Conservation (phyloP, 495 filamentous ascomycete species). For the Aspergillus wentii region DNA sequence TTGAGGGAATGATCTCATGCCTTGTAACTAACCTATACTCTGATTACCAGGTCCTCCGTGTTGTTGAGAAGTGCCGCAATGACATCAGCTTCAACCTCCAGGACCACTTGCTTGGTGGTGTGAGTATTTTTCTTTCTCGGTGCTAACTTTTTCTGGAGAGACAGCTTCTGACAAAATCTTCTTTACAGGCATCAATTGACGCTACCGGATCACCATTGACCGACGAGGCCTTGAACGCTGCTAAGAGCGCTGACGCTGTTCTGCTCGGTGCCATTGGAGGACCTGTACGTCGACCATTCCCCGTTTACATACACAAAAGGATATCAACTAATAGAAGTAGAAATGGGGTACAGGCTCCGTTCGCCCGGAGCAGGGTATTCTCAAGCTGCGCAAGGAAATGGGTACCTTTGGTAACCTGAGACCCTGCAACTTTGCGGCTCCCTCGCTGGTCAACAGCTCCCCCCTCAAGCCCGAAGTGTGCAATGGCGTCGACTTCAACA, state of each 20-base stretch:
- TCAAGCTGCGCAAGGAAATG: constrained; percentile 91
- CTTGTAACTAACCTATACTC: too few relatives aligned
- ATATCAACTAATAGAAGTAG: constrained; percentile 20
- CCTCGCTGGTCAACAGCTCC: constrained; percentile 78
- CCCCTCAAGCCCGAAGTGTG: constrained; percentile 86
- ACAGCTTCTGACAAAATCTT: not conserved
- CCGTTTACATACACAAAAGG: not conserved
- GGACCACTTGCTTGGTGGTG: constrained; percentile 88
- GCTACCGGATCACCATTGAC: constrained; percentile 73
- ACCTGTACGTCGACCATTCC: constrained; percentile 49
- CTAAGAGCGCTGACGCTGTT: constrained; percentile 86
- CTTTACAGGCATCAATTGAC: constrained; percentile 73
- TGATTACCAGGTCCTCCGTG: constrained; percentile 56
- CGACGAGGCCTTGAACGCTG: constrained; percentile 76
- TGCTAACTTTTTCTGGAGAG: not conserved
- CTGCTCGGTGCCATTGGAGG: constrained; percentile 94
- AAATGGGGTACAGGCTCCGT: constrained; percentile 94
- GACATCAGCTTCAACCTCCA: constrained; percentile 82
- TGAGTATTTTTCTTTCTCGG: constrained; percentile 43
- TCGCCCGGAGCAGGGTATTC: constrained; percentile 91
- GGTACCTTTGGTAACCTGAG: constrained; percentile 94
- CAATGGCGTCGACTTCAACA: constrained; percentile 86
- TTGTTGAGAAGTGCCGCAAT: constrained; percentile 63
- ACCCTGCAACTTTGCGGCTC: constrained; percentile 93
- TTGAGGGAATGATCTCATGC: too few relatives aligned